Evolutionary conservation across 371 early-diverging fungal species (phyloP).

Genomic region (Parasitella parasitica): DNA sequence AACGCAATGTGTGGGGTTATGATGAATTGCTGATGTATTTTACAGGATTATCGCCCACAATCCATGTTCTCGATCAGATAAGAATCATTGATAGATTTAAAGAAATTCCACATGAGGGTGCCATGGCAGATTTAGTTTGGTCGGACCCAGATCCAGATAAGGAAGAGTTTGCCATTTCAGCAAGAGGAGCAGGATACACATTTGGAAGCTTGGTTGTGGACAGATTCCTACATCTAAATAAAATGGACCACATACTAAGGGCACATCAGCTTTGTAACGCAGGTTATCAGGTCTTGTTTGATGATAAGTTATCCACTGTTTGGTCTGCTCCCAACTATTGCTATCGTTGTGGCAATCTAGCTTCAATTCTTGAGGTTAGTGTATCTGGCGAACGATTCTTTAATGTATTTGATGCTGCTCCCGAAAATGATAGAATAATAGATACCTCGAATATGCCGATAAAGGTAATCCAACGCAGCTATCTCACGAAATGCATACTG

Average conservation of each 20-base stretch:
- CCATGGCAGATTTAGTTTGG: constrained; percentile 99
- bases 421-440: constrained; percentile 67
- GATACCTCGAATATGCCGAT: constrained; percentile 1
- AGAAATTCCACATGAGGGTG: constrained; percentile 98
- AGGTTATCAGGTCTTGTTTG: constrained; percentile 90
- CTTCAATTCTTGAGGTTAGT: constrained; percentile 90
- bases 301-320: constrained; percentile 85
- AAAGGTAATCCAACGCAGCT: neutral
- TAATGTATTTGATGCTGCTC: constrained; percentile 90
- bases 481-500: neutral
- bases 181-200: constrained; percentile 93
- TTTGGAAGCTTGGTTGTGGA: constrained; percentile 87
- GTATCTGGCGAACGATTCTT: constrained; percentile 78
- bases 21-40: neutral
- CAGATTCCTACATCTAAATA: constrained; percentile 82
- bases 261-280: constrained; percentile 98
- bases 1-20: neutral
- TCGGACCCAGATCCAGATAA: constrained; percentile 91
- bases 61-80: constrained; percentile 93
- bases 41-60: constrained; percentile 84
- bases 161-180: constrained; percentile 83
- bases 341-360: constrained; percentile 95
- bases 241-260: constrained; percentile 85
- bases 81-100: constrained; percentile 85
- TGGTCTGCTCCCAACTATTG: constrained; percentile 95